These are phyloP conservation scores for Galeopsis tetrahit DNA, from an alignment of 257 asterid genomes.

Conservation along the genomic window DNA sequence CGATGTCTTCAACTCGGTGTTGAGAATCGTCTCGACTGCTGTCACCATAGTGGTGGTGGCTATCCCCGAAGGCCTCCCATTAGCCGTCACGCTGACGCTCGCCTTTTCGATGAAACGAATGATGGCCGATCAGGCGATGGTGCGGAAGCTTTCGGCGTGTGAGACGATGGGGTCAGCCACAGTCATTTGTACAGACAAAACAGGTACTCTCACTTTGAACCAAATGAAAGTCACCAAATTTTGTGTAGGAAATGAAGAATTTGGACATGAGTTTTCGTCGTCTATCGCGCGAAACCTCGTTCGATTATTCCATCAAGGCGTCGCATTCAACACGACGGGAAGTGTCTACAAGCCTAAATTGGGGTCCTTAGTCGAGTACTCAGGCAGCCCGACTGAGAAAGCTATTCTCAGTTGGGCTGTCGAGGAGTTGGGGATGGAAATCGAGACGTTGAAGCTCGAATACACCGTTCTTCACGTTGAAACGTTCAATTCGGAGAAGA, in stretches of 20 bases:
- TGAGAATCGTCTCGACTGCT: conserved; percentile 56
- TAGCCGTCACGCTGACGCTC: conserved; percentile 61
- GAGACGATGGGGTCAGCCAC: conserved; percentile 74
- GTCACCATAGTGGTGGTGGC: conserved; percentile 66
- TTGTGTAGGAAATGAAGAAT: conserved; percentile 43
- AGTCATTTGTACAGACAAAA: conserved; percentile 70
- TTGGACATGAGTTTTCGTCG: conserved; percentile 23
- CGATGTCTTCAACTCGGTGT: conserved; percentile 45
- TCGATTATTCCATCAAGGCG: conserved; percentile 47
- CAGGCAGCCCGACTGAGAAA: conserved; percentile 53
- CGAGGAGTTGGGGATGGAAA: conserved; percentile 43
- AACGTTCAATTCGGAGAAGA: conserved; percentile 46
- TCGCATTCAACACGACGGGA: conserved; percentile 49
- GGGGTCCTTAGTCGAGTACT: conserved; percentile 36
- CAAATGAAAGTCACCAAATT: conserved; percentile 52
- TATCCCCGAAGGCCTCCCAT: conserved; percentile 66
- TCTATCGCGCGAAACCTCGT: conserved; percentile 36
- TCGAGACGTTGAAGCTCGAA: conserved; percentile 38
- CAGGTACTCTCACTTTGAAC: conserved; percentile 55
- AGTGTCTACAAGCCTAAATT: conserved; percentile 44
- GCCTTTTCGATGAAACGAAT: conserved; percentile 68
- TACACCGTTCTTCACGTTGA: conserved; percentile 46
- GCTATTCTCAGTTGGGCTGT: conserved; percentile 63
- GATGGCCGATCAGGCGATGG: conserved; percentile 63
- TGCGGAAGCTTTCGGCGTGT: conserved; percentile 68